Evolutionary conservation across 192 early-diverging fungal genomes (phyloP), one percentile per base, ranked within the genome.

Genomic region (Coemansia interrupta): DNA sequence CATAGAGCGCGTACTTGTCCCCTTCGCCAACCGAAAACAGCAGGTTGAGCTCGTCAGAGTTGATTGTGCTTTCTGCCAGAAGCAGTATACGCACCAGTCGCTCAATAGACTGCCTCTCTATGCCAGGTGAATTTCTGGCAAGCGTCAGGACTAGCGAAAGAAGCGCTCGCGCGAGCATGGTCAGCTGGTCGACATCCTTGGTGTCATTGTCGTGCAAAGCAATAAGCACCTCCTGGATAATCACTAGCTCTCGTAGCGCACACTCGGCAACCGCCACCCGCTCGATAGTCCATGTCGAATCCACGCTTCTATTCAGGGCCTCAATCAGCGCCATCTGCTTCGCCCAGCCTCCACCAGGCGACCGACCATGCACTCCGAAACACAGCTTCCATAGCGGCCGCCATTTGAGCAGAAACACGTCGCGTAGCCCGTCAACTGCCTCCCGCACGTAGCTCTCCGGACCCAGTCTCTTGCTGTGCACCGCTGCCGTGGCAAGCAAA

Each of bases 31-130:
- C 49, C 36, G 49, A 49, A 44, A 61, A 61, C 28, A 61, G 18
- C 10, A 42, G 39, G 12, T 52, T 41, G 26, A 52, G 11, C 40
- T 61, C 44, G 13, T 15, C 59, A 2, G 40, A 17, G 20, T 13
- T 26, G 17, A n/a, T n/a, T 30, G 50, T 13, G 9, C 29, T 3
- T 4, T 57, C 39, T 1, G 54, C 45, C 26, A 64, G 38, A 5
- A 77, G 43, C 0, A 56, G 30, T 9, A 60, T 30, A 20, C 50
- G 68, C 48, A 71, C 7, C 1, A 68, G 38, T 32, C 43, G 29
- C 54, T 77, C 73, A 46, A 71, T 63, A 7, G 58, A 68, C 24
- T 57, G 13, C 17, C 57, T 64, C 39, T 60, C 48, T 4, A 77
- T 32, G 0, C 73, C 57, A 1, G 58, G 39, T 13, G 30, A 36